Evolutionary conservation across 768 basidiomycete species (phyloP), one percentile per base, ranked within the genome.

Genomic region (Xerocomellus chrysenteron): DNA sequence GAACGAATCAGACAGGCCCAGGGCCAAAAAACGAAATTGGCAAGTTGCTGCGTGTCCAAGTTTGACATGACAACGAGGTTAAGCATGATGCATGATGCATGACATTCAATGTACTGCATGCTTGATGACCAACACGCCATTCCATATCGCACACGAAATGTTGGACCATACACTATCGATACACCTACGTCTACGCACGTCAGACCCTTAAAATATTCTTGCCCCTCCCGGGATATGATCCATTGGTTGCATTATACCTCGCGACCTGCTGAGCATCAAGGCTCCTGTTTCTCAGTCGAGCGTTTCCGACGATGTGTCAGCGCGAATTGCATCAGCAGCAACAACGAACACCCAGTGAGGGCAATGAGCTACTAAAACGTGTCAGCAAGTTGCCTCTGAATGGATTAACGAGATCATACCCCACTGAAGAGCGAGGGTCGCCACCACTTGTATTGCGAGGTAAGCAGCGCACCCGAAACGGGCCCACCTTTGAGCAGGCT

Each of bases 71-170:
- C 21, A 21, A 21, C 21, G 21, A 21, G 21, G 21, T 21, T 21
- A 21, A 21, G 21, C 21, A 21, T 21, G 21, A 21, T 21, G 21
- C 21, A 21, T 21, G 21, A 21, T 21, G 21, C 21, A 21, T 21
- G 66, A 54, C 70, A 2, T 70, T 92, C 50, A 92, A 93, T 63
- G 64, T 67, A 17, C 60, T 88, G 12, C 89, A 89, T 57, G 59
- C 72, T 30, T 72, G 41, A 58, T 53, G n/a, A 7, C 45, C 5
- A 14, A 10, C 30, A 16, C 6, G 2, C 13, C 37, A 21, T 16
- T 13, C 5, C 37, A 21, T 30, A n/a, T 0, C 17, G 50, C 36
- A 40, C 3, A 26, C 46, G 21, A 12, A 3, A 33, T 45, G 48
- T 14, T 36, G 26, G 21, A 41, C 28, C 21, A 28, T 41, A 21